Evolutionary conservation across 352 stramenopile genomes (phyloP).

Genomic region (Globisporangium spiculum): DNA sequence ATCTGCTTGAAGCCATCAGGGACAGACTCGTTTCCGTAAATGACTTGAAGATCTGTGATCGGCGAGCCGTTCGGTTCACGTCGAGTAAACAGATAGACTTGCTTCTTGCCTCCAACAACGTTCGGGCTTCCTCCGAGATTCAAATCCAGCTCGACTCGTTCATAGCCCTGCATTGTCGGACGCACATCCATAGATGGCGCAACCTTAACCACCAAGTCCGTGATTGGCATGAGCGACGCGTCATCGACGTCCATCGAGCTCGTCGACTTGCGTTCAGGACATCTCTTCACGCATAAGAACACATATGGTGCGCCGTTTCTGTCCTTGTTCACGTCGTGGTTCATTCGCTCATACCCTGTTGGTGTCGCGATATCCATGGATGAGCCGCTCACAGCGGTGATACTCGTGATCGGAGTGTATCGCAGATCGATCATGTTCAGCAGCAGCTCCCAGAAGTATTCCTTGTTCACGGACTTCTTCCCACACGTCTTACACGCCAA

Average conservation of each 20-base stretch:
- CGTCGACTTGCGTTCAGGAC: constrained; percentile 41
- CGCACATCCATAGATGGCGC: constrained; percentile 51
- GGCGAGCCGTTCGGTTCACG: constrained; percentile 74
- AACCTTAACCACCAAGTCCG: constrained; percentile 77
- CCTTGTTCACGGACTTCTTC: constrained; percentile 75
- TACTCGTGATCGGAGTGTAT: constrained; percentile 85
- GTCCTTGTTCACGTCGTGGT: constrained; percentile 86
- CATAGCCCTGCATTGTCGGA: constrained; percentile 64
- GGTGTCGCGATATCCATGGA: constrained; percentile 67
- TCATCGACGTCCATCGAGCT: constrained; percentile 28
- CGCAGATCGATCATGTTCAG: constrained; percentile 89
- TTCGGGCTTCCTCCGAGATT: constrained; percentile 60
- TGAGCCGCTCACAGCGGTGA: constrained; percentile 69
- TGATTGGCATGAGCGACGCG: constrained; percentile 56
- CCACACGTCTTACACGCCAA: constrained; percentile 79
- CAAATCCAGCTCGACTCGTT: constrained; percentile 79
- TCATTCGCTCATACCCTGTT: constrained; percentile 71
- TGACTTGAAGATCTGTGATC: constrained; percentile 82
- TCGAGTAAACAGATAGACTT: constrained; percentile 82
- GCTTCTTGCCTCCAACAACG: constrained; percentile 63
- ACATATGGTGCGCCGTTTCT: constrained; percentile 72
- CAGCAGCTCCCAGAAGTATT: constrained; percentile 89
- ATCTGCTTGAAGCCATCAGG: constrained; percentile 88
- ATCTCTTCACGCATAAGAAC: constrained; percentile 79
- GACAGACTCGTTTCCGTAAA: constrained; percentile 76